Evolutionary conservation across 2,329 filamentous ascomycete species (phyloP).

Genomic region (Incumbomyces lentus): DNA sequence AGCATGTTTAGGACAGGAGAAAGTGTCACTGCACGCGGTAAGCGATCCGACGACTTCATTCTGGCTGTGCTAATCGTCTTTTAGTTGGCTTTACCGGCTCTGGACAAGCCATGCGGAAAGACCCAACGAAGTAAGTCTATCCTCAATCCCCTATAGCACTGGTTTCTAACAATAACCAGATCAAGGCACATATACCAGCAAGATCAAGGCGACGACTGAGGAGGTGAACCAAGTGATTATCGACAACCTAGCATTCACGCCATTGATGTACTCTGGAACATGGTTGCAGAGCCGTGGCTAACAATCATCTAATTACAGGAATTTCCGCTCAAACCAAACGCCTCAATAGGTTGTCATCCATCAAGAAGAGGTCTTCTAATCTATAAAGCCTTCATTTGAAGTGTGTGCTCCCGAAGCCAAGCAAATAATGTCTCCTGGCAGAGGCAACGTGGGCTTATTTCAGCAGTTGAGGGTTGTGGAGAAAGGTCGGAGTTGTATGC

Average conservation of each 20-base stretch:
- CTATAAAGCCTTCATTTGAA: too few species aligned
- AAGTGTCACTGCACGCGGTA: constrained; percentile 75
- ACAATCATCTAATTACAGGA: background rate
- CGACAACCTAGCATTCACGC: background rate
- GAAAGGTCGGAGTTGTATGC: too few species aligned
- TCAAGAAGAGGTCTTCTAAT: background rate
- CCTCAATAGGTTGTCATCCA: too few species aligned
- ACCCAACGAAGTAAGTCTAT: constrained; percentile 55
- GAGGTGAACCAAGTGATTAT: background rate
- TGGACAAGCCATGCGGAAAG: constrained; percentile 91
- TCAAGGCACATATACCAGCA: constrained; percentile 71
- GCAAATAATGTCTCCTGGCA: too few species aligned
- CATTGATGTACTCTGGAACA: background rate
- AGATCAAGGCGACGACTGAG: constrained; percentile 46
- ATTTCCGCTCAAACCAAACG: background rate
- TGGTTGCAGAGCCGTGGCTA: background rate
- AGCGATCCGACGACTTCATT: constrained; percentile 21
- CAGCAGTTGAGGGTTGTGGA: too few species aligned
- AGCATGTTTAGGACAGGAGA: constrained; percentile 96
- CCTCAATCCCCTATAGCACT: too few species aligned
- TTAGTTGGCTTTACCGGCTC: constrained; percentile 93
- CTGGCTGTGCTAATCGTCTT: constrained; percentile 20
- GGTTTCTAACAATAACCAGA: too few species aligned
- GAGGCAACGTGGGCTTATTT: too few species aligned
- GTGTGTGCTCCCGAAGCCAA: too few species aligned